Percentiles rank a stretch among this genome's conserved stretches.
These are phyloP conservation scores for Geum urbanum DNA, from an alignment of 306 rosid species.

Conservation along the genomic window DNA sequence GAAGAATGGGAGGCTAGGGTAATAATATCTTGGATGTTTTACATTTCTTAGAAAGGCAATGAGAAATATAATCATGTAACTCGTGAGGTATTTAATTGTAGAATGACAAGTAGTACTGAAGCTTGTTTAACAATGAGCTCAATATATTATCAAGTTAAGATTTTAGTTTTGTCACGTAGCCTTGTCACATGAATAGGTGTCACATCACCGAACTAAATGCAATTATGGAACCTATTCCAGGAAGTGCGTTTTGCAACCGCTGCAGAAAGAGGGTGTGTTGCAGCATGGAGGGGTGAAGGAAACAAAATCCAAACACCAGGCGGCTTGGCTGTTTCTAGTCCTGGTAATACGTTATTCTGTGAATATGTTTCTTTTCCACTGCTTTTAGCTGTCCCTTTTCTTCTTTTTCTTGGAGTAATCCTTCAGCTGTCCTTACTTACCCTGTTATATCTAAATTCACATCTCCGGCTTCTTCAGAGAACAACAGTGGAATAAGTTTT, in stretches of 20 bases:
- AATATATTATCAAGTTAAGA: slow-evolving; percentile 1
- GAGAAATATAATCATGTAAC: not conserved
- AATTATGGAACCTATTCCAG: slow-evolving; percentile 36
- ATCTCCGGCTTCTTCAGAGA: slow-evolving; percentile 33
- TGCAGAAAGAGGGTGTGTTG: slow-evolving; percentile 40
- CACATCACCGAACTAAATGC: not conserved
- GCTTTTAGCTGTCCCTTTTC: not conserved
- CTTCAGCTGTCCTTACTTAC: slow-evolving; percentile 11
- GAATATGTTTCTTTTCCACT: not conserved
- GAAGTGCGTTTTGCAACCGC: slow-evolving; percentile 41
- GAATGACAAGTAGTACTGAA: not conserved
- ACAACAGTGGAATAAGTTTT: slow-evolving; percentile 36
- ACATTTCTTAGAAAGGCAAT: not conserved
- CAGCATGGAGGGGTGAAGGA: slow-evolving; percentile 52
- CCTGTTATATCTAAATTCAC: slow-evolving; percentile 32
- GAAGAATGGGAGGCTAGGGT: slow-evolving; percentile 63
- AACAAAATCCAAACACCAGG: slow-evolving; percentile 36
- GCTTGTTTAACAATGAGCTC: not conserved
- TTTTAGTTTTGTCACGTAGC: not conserved
- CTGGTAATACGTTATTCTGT: slow-evolving; percentile 25
- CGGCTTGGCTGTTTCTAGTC: slow-evolving; percentile 38
- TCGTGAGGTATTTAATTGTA: not conserved
- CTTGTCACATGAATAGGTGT: not conserved
- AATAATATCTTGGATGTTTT: slow-evolving; percentile 7
- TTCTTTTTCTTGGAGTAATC: not conserved